These are phyloP conservation scores for Choricystis sp. DNA, from an alignment of 139 green algal species.

Conservation along the genomic window DNA sequence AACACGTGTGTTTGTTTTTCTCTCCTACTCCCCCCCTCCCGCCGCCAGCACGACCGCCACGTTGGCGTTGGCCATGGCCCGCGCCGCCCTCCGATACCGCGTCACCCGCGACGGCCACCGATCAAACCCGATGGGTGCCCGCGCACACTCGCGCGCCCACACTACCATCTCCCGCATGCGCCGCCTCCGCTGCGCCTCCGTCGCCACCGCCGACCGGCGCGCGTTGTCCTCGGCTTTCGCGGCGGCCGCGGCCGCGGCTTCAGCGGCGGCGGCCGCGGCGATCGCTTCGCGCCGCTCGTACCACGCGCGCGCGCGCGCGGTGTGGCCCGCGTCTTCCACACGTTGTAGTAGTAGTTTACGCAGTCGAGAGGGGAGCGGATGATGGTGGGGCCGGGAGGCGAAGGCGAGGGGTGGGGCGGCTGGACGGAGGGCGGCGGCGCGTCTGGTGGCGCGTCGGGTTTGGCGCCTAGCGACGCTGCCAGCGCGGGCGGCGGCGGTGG, in stretches of 20 bases:
- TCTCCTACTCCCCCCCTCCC: not conserved
- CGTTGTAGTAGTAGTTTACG: slow-evolving; percentile 11
- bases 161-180: not conserved
- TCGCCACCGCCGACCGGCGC: not conserved
- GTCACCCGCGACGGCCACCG: not conserved
- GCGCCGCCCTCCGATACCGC: not conserved
- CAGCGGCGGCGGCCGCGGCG: too few species aligned
- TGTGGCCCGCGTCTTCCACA: slow-evolving; percentile 11
- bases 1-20: not conserved
- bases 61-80: not conserved
- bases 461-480: not conserved
- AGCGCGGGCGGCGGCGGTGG: too few species aligned
- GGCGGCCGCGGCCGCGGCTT: too few species aligned
- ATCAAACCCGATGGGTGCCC: not conserved
- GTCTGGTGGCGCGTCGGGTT: too few species aligned
- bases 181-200: not conserved
- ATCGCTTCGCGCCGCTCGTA: not conserved
- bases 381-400: not conserved
- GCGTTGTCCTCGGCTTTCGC: not conserved
- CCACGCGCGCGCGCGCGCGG: slow-evolving; percentile 3
- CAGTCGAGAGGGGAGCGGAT: not conserved
- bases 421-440: too few species aligned
- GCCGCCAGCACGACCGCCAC: not conserved
- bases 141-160: not conserved
- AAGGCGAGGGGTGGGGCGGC: too few species aligned